Base-by-base conservation (phyloP, 2,329 filamentous ascomycete species). In the Talaromyces marneffei region DNA sequence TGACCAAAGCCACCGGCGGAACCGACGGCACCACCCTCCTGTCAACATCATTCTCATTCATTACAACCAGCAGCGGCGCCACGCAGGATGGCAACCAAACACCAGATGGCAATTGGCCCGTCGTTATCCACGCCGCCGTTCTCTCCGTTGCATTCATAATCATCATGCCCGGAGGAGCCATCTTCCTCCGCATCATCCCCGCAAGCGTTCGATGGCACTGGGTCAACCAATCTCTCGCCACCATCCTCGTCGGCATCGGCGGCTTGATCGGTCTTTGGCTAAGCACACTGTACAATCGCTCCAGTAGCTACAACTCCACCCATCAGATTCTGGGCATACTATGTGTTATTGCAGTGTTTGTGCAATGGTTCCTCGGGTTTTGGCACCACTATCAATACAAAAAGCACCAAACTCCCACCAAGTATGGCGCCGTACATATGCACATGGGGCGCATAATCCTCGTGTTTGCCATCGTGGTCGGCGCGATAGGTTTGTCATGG, bases 251-350 rank as follows among this genome's bases (percentile, higher is more conserved):
- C 2, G 44, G 75, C 0, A 65, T 77, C 1, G 73, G 75, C 0
- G 76, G 78, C 31, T 71, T 68, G 0, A 66, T 80, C 3, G 80
- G 77, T 2, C 75, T 80, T 29, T 69, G 73, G n/a, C 73, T 77
- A 9, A 76, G 74, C 29, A 67, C 65, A 10, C 65, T 66, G 61
- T 65, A 64, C 58, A 66, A 37, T 42, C 65, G 79, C 72, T 78
- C 76, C 42, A 76, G 75, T 61, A 59, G 67, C 60, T 80, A 76
- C 72, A 73, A 66, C 63, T 74, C 79, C 8, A 68, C 75, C 3
- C 80, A 82, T 67, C 80, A 82, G 64, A 74, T 81, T 65, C 61
- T 80, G 58, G 79, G 79, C 25, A 73, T 81, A 46, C 52, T 79
- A 40, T 63, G 78, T 27, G 66, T 76, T 27, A 65, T 71, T 46